A percentile compares a stretch with the other conserved stretches of the same genome.
Evolutionary conservation across 208 protist species (phyloP).

Genomic region (Wallacemonas collosoma): DNA sequence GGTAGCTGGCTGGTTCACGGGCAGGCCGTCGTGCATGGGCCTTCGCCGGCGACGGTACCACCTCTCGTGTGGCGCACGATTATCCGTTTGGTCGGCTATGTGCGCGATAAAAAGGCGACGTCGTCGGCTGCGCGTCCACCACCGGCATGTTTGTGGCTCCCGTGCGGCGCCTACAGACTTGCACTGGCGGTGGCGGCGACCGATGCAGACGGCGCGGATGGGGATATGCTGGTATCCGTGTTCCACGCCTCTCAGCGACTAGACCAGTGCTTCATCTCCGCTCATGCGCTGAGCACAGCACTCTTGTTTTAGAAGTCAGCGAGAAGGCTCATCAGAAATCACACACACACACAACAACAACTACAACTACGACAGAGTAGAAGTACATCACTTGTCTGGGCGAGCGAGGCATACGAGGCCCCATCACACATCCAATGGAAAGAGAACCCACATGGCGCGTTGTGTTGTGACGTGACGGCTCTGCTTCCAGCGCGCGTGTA

Average conservation of each 20-base stretch:
- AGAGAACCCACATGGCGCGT: no score
- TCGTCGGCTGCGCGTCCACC: background rate
- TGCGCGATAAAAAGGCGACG: background rate
- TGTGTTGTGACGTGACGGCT: no score
- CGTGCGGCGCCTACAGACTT: slow-evolving; percentile 7
- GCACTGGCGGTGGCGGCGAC: slow-evolving; percentile 8
- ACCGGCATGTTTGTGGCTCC: slow-evolving; percentile 6
- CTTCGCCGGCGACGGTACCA: background rate
- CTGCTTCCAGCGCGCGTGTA: no score
- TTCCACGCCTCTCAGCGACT: slow-evolving; percentile 11
- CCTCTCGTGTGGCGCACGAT: slow-evolving; percentile 9
- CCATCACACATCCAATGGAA: no score
- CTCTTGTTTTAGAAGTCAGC: background rate
- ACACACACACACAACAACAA: slow-evolving; percentile 1
- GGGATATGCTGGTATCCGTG: slow-evolving; percentile 6
- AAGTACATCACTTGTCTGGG: no score
- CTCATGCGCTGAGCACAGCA: slow-evolving; percentile 1
- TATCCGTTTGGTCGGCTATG: slow-evolving; percentile 1
- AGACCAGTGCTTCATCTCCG: slow-evolving; percentile 3
- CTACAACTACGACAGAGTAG: no score
- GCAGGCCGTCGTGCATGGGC: background rate
- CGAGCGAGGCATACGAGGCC: no score
- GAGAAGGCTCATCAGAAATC: background rate
- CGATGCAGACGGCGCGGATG: slow-evolving; percentile 6
- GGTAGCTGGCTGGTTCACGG: slow-evolving; percentile 14